Evolutionary conservation across 805 yeast species (phyloP), one percentile per base, ranked within the genome.

Genomic region (Pichia heedii): DNA sequence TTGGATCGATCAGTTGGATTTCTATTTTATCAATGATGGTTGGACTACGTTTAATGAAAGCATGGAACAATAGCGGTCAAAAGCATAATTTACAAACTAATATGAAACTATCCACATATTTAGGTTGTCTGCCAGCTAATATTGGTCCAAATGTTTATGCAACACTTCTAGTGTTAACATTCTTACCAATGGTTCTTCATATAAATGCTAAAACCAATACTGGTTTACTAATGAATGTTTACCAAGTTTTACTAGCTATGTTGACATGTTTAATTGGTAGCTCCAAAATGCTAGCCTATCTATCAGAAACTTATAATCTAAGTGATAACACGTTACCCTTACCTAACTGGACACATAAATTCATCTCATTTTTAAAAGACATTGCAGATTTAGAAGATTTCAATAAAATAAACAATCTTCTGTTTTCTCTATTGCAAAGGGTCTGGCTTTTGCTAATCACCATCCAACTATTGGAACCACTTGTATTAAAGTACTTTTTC

Each of bases 11-110:
- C 21, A 35, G 21, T 10, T 22, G 50, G 27, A 27, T 50, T 19
- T 51, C 59, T 49, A 47, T 50, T 13, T 1, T 44, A 1, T 19
- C 48, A 11, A 26, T 64, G 20, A 47, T 68, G 5, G 18, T 62
- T 0, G 58, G 76, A 3, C 47, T 81, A 10, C 70, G 97, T 44
- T 9, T 81, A 0, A 58, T 88, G 20, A 71, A 93, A 44, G 81
- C 86, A 2, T 93, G 96, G 95, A 84, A 82, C 55, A 82, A 81
- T 51, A 78, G 90, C 41, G 97, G 97, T 1, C 97, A 89, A 55
- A 93, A 93, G 51, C 80, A 73, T 56, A 67, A 67, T 42, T 39
- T 62, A n/a, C 65, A 69, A 36, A 69, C 74, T 15, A 70, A 70
- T 18, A 60, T 68, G 38, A 77, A 77, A 34, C 51, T 82, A 5